phyloP scores from a whole-genome alignment of 2,329 filamentous ascomycete species.

The Pseudocercospora ulei region DNA sequence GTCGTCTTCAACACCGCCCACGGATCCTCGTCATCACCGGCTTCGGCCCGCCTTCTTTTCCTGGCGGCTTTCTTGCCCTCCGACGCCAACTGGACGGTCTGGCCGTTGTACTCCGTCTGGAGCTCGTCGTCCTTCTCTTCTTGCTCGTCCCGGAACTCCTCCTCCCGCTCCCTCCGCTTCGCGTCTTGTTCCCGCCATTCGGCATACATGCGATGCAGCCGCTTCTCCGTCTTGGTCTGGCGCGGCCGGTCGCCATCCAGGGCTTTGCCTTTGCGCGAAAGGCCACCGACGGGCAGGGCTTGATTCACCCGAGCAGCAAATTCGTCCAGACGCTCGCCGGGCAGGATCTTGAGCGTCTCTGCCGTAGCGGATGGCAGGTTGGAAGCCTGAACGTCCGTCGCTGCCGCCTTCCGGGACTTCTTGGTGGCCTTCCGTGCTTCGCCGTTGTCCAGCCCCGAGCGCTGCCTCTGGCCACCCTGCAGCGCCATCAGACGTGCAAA shows the following conservation, averaged over 20 bases:
- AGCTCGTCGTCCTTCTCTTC: constrained; percentile 51
- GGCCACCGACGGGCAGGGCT: constrained; percentile 63
- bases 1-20: constrained; percentile 65
- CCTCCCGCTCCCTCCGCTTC: constrained; percentile 64
- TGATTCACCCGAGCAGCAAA: constrained; percentile 77
- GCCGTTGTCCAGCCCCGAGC: constrained; percentile 64
- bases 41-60: constrained; percentile 39
- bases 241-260: constrained; percentile 56
- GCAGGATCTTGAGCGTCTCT: constrained; percentile 59
- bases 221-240: constrained; percentile 73
- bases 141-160: constrained; percentile 59
- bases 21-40: constrained; percentile 56
- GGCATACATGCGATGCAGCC: constrained; percentile 54
- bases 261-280: constrained; percentile 53
- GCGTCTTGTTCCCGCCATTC: constrained; percentile 68
- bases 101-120: constrained; percentile 55
- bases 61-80: constrained; percentile 43
- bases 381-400: constrained; percentile 3
- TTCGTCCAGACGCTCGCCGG: constrained; percentile 72
- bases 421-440: constrained; percentile 41
- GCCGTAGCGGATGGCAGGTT: not conserved
- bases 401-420: constrained; percentile 36
- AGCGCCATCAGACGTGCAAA: constrained; percentile 79
- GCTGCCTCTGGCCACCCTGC: constrained; percentile 47
- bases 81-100: constrained; percentile 53